Conservation (phyloP, 345 rosid species). For the Eucalyptus cloeziana region DNA sequence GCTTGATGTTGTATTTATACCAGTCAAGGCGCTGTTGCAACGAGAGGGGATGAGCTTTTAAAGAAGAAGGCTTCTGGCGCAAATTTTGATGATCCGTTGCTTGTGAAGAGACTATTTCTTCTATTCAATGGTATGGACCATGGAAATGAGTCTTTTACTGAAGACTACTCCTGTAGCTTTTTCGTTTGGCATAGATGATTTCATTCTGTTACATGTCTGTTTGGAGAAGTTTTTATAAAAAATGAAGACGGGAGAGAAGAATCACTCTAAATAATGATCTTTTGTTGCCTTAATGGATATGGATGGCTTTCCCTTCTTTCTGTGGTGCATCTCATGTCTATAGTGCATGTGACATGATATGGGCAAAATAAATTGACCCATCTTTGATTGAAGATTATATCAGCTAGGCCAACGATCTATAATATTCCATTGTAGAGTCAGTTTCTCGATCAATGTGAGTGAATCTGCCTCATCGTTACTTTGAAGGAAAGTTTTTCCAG, state of each 20-base stretch:
- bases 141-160: background rate
- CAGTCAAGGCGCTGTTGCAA: constrained; percentile 81
- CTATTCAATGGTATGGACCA: constrained; percentile 59
- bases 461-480: background rate
- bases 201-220: background rate
- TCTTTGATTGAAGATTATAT: background rate
- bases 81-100: constrained; percentile 65
- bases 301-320: background rate
- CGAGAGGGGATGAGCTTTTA: constrained; percentile 81
- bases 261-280: background rate
- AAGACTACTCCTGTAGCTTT: background rate
- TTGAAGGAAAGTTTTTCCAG: background rate
- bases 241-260: background rate
- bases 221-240: background rate
- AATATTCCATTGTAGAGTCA: background rate
- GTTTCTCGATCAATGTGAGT: background rate
- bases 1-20: constrained; percentile 15
- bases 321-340: background rate
- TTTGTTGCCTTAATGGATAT: background rate
- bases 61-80: constrained; percentile 64
- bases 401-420: background rate
- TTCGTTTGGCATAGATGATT: background rate
- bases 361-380: background rate
- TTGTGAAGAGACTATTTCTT: constrained; percentile 58
- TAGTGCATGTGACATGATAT: background rate